Base-by-base conservation (phyloP, 2,329 filamentous ascomycete genomes). In the Alternaria novae-zelandiae region DNA sequence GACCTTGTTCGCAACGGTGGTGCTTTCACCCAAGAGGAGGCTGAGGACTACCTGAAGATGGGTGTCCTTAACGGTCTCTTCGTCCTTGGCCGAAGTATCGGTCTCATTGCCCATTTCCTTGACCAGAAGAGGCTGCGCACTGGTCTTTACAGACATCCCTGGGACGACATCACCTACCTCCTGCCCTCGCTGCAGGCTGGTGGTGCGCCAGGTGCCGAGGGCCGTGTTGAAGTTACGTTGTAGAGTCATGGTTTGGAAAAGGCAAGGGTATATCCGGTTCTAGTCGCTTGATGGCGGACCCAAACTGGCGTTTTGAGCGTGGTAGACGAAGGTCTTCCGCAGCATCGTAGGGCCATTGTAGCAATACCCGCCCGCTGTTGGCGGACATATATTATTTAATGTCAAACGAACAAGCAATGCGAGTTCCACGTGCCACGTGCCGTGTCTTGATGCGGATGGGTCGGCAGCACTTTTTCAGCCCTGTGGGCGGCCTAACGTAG, bases 51-150 rank as follows among this genome's bases (percentile, higher is more conserved):
- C 88, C 90, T 99, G 80, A 89, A 90, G 83, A 99, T 98, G 94
- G 96, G 96, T 88, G 96, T 99, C 53, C 90, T 99, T 76, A 99
- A 99, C 88, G 96, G 96, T 86, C 92, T 99, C 66, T 99, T 99
- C 87, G 96, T 99, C 50, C 90, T 99, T 65, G 96, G 96, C 79
- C 92, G 96, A 80, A 93, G 89, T 83, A 99, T 99, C 79, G 96
- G 96, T 92, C 88, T 99, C 73, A 99, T 99, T 91, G 96, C 96
- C 79, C 96, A 99, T 85, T 98, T 95, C 89, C 90, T 99, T 77
- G 96, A 99, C 86, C 96, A 99, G 89, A 99, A 99, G 94, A 90
- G 96, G 84, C 89, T 99, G 83, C 92, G 95, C 78, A 99, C 96
- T 79, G 96, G 96, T 82, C 90, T 99, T 71, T 99, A 99, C 92